These are phyloP conservation scores for Neofusicoccum kwambonambiense DNA, from an alignment of 2,329 filamentous ascomycete genomes.

Conservation along the genomic window DNA sequence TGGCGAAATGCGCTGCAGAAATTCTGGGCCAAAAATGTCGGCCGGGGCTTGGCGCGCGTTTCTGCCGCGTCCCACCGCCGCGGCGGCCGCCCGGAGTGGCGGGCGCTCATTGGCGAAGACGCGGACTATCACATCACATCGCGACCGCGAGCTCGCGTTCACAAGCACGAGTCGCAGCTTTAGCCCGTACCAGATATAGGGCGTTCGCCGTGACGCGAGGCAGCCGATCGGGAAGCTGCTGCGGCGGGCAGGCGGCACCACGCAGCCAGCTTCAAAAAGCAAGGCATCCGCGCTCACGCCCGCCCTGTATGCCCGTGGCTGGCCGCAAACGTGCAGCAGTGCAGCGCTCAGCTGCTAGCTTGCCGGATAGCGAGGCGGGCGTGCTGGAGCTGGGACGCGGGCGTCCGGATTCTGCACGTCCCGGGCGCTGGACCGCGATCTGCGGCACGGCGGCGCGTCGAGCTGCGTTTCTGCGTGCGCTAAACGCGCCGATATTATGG, in stretches of 20 bases:
- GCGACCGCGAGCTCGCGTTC: not conserved
- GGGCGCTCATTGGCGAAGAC: not conserved
- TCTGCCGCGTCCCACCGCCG: not conserved
- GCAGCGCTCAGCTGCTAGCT: not conserved
- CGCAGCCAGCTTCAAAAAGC: not conserved
- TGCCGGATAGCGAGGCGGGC: too few relatives aligned
- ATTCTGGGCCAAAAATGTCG: constrained; percentile 13
- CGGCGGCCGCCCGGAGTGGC: not conserved
- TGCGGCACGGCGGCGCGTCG: not conserved
- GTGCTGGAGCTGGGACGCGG: not conserved
- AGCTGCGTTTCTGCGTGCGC: constrained; percentile 2
- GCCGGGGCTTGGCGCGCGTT: not conserved
- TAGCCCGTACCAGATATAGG: not conserved
- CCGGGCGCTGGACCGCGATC: constrained; percentile 2
- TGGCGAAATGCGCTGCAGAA: not conserved
- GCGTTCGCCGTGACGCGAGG: not conserved
- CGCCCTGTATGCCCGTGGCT: not conserved
- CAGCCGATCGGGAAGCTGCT: not conserved
- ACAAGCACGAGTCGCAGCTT: not conserved
- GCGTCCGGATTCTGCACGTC: constrained; percentile 1
- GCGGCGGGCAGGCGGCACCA: not conserved
- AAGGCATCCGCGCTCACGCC: not conserved
- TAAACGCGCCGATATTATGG: constrained; percentile 10
- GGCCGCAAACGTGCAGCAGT: not conserved
- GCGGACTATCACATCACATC: not conserved